Base-by-base conservation (phyloP, 2,329 filamentous ascomycete species). In the Trichoderma sp. region DNA sequence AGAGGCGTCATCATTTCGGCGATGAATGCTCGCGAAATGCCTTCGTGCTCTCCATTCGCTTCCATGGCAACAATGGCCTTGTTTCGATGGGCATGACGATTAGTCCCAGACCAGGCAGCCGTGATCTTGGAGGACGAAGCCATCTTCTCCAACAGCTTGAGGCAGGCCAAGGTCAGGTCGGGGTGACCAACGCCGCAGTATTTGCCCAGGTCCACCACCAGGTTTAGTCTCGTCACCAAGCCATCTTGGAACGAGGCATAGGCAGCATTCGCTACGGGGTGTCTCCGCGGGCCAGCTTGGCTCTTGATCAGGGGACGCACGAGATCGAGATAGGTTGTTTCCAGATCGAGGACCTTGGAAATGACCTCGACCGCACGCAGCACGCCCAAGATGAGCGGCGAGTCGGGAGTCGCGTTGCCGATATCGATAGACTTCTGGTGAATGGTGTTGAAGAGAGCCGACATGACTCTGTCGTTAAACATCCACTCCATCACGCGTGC, bases 401-500 rank as follows among this genome's bases (percentile, higher is more conserved):
- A 96, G 69, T 93, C 89, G 1, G 89, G 86, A 5, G 88, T 80
- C 12, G 92, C 86, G 70, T 86, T 88, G 67, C 90, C 87, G 47
- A 97, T 85, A 66, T 91, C 88, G 7, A 84, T 81, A 17, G 89
- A 79, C 69, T 94, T 87, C 74, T 96, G 90, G 70, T 94, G 90
- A 34, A 95, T 86, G 12, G 90, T 86, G 64, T 86, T 83, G 76
- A 97, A 94, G 2, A 99, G 79, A 15, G 89, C 86, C 69, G 85
- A 86, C 71, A 96, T 87, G 24, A 97, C 91, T 69, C 90, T 92
- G 72, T 96, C 92, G 74, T 96, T 97, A 77, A 96, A 97, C 78
- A 99, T 86, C 93, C 95, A 98, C 74, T 99, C 95, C 91, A 98
- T 97, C 17, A 96, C 89, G 66, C 96, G 88, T 3, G 91, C 88